Percentiles rank a stretch among this genome's conserved stretches.
phyloP scores from a whole-genome alignment of 768 basidiomycete species.

The Boletus subparvulus region DNA sequence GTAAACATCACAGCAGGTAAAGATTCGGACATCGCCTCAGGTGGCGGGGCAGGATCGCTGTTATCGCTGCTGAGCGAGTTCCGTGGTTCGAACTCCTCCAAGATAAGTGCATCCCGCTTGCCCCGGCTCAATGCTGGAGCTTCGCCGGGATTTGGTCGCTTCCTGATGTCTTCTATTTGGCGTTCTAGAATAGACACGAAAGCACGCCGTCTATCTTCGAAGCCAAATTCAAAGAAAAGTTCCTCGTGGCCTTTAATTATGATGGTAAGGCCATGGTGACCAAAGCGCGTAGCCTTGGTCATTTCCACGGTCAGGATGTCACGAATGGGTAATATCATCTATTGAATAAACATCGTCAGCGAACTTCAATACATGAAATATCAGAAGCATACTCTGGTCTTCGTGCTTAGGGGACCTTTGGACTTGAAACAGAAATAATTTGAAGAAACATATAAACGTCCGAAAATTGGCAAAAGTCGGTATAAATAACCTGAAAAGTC shows the following conservation, averaged over 20 bases:
- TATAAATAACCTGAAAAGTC: conserved; percentile 91
- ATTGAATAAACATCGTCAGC: conserved; percentile 5
- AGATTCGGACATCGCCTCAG: conserved; percentile 64
- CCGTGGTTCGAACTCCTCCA: conserved; percentile 80
- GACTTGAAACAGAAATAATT: conserved; percentile 96
- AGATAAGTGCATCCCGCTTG: conserved; percentile 69
- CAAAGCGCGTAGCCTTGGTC: conserved; percentile 85
- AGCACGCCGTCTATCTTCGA: conserved; percentile 74
- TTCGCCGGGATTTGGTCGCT: conserved; percentile 47
- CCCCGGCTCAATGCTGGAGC: conserved; percentile 45
- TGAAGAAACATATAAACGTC: conserved; percentile 86
- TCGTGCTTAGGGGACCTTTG: conserved; percentile 70
- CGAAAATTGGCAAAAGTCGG: conserved; percentile 85
- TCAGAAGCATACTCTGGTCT: conserved; percentile 70
- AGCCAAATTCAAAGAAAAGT: conserved; percentile 91
- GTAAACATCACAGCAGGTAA: conserved; percentile 94
- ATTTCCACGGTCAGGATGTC: conserved; percentile 85
- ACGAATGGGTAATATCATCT: conserved; percentile 95
- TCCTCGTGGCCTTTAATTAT: conserved; percentile 97
- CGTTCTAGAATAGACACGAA: conserved; percentile 74
- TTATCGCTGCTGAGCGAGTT: conserved; percentile 31
- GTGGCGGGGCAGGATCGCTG: conserved; percentile 44
- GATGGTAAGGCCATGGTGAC: conserved; percentile 84
- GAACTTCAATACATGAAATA: not conserved
- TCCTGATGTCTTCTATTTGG: conserved; percentile 74